Evolutionary conservation across 2,329 filamentous ascomycete species (phyloP).

Genomic region (Aspergillus proliferans): DNA sequence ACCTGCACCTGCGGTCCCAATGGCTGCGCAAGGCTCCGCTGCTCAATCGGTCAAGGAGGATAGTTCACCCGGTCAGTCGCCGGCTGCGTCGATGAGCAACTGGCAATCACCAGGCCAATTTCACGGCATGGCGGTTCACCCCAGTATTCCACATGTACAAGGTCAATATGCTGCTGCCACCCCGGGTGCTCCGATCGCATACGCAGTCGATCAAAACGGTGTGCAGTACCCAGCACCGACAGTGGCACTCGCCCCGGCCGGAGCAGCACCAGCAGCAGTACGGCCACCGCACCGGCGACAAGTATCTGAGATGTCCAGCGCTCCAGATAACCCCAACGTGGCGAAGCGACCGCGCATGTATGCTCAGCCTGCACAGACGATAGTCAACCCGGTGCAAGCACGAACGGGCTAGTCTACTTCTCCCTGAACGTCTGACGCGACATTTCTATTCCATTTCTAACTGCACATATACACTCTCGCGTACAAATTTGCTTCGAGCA

Average conservation of each 20-base stretch:
- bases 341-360: conserved; percentile 57
- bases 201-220: conserved; percentile 34
- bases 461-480: conserved; percentile 1
- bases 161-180: conserved; percentile 37
- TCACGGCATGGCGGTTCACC: conserved; percentile 51
- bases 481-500: too few relatives aligned
- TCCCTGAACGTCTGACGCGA: background rate
- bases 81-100: conserved; percentile 51
- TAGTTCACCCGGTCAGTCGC: conserved; percentile 57
- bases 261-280: conserved; percentile 13
- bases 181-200: conserved; percentile 28
- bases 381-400: conserved; percentile 46
- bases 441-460: background rate
- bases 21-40: conserved; percentile 45
- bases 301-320: conserved; percentile 56
- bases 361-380: conserved; percentile 35
- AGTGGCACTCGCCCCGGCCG: conserved; percentile 28
- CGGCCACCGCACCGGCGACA: conserved; percentile 48
- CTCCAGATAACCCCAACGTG: conserved; percentile 46
- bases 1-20: conserved; percentile 35
- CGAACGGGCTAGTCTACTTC: conserved; percentile 23
- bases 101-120: conserved; percentile 60
- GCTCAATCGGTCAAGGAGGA: conserved; percentile 57
- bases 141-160: conserved; percentile 39
- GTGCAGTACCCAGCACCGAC: conserved; percentile 34